Evolutionary conservation across 371 early-diverging fungal species (phyloP), one percentile per base, ranked within the genome.

Genomic region (Sporodiniella umbellata): DNA sequence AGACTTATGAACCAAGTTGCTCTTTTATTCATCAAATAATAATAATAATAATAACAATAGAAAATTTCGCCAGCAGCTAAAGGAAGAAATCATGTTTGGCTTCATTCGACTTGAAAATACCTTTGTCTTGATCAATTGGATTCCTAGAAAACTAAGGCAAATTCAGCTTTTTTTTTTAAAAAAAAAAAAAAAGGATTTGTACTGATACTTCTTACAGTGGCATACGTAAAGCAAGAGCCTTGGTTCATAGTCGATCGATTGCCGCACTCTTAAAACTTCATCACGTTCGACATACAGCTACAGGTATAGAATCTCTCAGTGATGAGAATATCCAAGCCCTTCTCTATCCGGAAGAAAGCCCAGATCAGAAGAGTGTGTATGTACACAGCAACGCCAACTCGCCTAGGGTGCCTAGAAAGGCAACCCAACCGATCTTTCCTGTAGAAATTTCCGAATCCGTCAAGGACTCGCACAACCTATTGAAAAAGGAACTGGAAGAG

Each of bases 241-340:
- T 87, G 21, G 86, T 88, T 15, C 88, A 88, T 48, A 85, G 88
- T 50, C 72, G 85, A 59, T 78, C 83, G 3, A 85, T 88, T 18
- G 85, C 80, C n/a, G 60, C 72, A 17, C 45, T 78, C 33, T 73
- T 86, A 52, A 78, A 84, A 58, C 60, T 71, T 31, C 66, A 70
- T 33, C 58, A 77, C 63, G 77, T 74, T 23, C 76, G 72, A 39
- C 52, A 80, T 48, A 78, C 76, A 19, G 73, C 75, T 2, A 72
- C 80, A 12, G 72, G 54, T 10, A 23, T 62, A 18, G 60, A 55
- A 39, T 68, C 71, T 44, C 48, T 73, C 21, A 71, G 64, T 31
- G 76, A 76, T 18, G 51, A 52, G 12, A 68, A 69, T 38, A 61
- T 75, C 18, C 64, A 64, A 19, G 58, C 68, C n/a, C 46, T 67